Conservation (phyloP, 768 basidiomycete species). For the Imleria badia region DNA sequence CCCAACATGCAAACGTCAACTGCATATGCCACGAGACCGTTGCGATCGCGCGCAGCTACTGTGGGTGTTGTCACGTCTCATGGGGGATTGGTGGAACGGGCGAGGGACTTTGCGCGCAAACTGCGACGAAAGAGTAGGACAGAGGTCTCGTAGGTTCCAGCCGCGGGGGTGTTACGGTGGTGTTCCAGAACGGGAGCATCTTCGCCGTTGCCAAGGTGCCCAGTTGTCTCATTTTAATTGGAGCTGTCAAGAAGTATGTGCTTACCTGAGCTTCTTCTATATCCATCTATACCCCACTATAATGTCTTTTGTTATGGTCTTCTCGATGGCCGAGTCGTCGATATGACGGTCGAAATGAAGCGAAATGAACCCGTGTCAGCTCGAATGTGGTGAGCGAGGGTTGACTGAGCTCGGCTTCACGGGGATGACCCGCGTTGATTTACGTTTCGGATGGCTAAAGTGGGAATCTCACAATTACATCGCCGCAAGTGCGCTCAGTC, state of each 20-base stretch:
- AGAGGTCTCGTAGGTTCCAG: constrained; percentile 7
- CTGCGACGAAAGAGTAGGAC: constrained; percentile 40
- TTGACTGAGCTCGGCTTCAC: constrained; percentile 13
- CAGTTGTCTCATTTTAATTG: constrained; percentile 17
- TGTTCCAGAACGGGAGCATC: constrained; percentile 5
- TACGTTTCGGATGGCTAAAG: constrained; percentile 24
- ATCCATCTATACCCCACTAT: constrained; percentile 23
- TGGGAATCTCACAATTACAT: constrained; percentile 19
- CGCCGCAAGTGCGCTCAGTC: constrained; percentile 7
- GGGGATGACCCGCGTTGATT: constrained; percentile 15
- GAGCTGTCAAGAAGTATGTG: constrained; percentile 6
- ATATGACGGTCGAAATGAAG: constrained; percentile 17
- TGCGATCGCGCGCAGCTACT: constrained; percentile 39
- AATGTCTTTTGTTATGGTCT: constrained; percentile 9
- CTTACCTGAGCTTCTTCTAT: constrained; percentile 25
- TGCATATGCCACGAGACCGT: constrained; percentile 21
- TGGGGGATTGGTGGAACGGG: constrained; percentile 35
- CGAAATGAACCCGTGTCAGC: constrained; percentile 15
- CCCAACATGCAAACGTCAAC: constrained; percentile 14
- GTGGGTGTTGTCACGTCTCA: constrained; percentile 28
- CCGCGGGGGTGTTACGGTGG: constrained; percentile 21
- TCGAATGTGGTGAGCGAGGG: constrained; percentile 1
- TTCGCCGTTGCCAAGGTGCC: constrained; percentile 30
- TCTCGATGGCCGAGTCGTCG: constrained; percentile 14
- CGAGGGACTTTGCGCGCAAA: constrained; percentile 43